Base-by-base conservation (phyloP, 2,329 filamentous ascomycete genomes). In the Ceratocystiopsis minuta region DNA sequence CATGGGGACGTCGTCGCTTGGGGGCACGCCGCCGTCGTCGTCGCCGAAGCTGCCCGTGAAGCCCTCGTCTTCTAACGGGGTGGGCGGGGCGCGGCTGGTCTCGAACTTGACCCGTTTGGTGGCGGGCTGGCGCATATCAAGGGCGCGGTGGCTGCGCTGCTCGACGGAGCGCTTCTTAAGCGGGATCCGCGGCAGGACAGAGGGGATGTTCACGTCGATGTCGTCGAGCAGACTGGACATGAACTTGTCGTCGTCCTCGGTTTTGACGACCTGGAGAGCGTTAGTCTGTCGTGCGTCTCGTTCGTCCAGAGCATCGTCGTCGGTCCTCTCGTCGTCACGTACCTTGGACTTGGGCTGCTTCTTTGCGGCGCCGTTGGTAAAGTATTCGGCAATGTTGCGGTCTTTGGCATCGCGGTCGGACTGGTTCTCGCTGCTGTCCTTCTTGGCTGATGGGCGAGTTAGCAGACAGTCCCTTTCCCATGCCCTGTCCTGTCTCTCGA, bases 341-440 rank as follows among this genome's bases (percentile, higher is more conserved):
- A 87, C 85, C 71, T 94, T 96, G 16, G 80, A 69, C 57, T 95
- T 96, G 14, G 78, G 66, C 44, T 77, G 78, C 40, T 70, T 60
- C 49, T 70, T 70, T 45, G 66, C 65, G 32, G 74, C 71, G 42
- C 84, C 85, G 51, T 80, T 82, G 50, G 73, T 88, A 57, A 98
- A 96, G 61, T 92, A 98, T 53, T 92, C 88, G 60, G 80, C 86
- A 56, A 98, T 96, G 51, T 86, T 81, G 54, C 82, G 81, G 59
- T 92, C 86, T 50, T 86, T 84, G 57, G 83, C 86, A 52, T 93
- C 83, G 53, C 80, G 75, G 56, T 83, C 81, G 45, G 85, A 78
- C 49, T 82, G 77, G 45, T 94, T 86, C 50, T 93, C 84, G 53
- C 94, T 83, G 15, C 80, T 80, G 58, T 84, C 87, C 52, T 86